A percentile compares a stretch with the other conserved stretches of the same genome.
Conservation (phyloP, 1,284 basidiomycete genomes). For the Moniliella sp. region DNA sequence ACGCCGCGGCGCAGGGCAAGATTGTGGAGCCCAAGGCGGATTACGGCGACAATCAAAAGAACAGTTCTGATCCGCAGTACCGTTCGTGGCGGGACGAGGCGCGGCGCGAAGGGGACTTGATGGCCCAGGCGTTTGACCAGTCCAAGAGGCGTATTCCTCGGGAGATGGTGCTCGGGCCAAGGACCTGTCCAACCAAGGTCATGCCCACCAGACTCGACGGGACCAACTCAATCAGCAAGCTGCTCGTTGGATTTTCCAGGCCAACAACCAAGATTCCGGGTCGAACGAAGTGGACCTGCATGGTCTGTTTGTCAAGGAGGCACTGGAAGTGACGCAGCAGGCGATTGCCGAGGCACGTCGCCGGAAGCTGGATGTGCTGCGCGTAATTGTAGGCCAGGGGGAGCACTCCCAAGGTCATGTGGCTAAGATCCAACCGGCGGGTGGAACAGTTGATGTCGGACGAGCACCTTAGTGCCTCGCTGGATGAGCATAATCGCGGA, state of each 20-base stretch:
- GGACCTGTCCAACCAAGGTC: slow-evolving; percentile 59
- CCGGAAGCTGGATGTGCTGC: slow-evolving; percentile 47
- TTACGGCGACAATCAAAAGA: too few relatives aligned
- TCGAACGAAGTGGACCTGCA: slow-evolving; percentile 44
- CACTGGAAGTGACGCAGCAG: slow-evolving; percentile 34
- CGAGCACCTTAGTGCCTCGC: too few relatives aligned
- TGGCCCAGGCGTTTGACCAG: slow-evolving; percentile 24
- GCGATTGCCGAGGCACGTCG: slow-evolving; percentile 50
- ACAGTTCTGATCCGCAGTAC: slow-evolving; percentile 27
- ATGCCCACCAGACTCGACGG: slow-evolving; percentile 58
- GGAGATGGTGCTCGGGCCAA: slow-evolving; percentile 64
- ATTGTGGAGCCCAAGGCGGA: too few relatives aligned
- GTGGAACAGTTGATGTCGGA: slow-evolving; percentile 67
- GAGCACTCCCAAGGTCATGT: slow-evolving; percentile 59
- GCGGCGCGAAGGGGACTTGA: slow-evolving; percentile 22
- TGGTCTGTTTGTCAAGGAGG: slow-evolving; percentile 74
- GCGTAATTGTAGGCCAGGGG: slow-evolving; percentile 65
- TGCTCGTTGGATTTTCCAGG: slow-evolving; percentile 61
- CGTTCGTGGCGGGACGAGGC: slow-evolving; percentile 20
- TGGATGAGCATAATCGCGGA: too few relatives aligned
- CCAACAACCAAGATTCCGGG: slow-evolving; percentile 5
- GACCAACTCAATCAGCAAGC: slow-evolving; percentile 63
- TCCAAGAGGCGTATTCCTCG: slow-evolving; percentile 42
- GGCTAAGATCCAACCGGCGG: slow-evolving; percentile 77
- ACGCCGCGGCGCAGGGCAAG: too few relatives aligned